A percentile compares a stretch with the other conserved stretches of the same genome.
Conservation (phyloP, 257 asterid species). For the Nicotiana sylvestris region DNA sequence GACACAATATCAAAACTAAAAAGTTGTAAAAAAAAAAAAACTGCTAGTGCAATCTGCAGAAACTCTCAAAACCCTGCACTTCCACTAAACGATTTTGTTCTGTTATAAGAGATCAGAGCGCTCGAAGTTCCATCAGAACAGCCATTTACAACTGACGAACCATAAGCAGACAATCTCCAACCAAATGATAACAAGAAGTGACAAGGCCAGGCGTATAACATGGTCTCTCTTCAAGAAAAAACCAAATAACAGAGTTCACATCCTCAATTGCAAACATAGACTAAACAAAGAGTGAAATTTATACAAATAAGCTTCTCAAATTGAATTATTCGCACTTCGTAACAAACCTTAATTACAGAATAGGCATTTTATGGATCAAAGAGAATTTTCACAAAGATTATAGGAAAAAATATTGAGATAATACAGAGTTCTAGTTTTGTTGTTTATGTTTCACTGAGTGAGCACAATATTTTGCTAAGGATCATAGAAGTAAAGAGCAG, state of each 20-base stretch:
- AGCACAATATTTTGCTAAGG: neutral
- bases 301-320: slow-evolving; percentile 5
- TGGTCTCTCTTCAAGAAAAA: neutral
- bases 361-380: neutral
- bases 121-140: neutral
- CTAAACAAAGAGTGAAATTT: neutral
- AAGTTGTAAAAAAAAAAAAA: neutral
- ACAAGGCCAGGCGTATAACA: neutral
- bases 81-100: neutral
- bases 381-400: neutral
- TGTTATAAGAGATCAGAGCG: neutral
- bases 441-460: neutral
- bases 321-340: neutral
- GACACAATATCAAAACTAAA: neutral
- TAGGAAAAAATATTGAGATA: neutral
- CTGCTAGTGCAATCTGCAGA: neutral
- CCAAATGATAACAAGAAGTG: slow-evolving; percentile 8
- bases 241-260: neutral
- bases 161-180: neutral
- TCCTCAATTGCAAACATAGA: neutral
- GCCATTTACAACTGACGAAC: neutral
- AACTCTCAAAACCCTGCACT: neutral
- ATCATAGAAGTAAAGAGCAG: neutral
- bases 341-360: neutral
- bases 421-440: neutral